Base-by-base conservation (phyloP, 2,329 filamentous ascomycete species). In the Alternaria alternata region DNA sequence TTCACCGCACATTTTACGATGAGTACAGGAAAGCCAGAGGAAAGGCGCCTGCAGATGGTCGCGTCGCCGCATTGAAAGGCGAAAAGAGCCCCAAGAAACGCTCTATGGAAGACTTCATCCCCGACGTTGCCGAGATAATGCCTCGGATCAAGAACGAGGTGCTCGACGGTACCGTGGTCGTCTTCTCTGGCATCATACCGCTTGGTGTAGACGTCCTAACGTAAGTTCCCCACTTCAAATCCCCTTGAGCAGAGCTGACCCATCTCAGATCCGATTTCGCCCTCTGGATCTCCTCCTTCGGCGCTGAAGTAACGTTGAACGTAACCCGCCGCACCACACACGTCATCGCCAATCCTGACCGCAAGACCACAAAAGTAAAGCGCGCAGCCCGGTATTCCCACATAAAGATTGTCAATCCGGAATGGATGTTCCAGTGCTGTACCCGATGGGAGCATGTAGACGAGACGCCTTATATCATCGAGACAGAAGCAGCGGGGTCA, bases 121-220 rank as follows among this genome's bases (percentile, higher is more conserved):
- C 95, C 0, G 93, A 99, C 75, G 89, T 96, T 30, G 94, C 93
- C 58, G 83, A 86, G 44, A 88, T 97, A n/a, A 90, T 99, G 80
- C 91, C 92, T 39, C 81, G 85, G 47, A 88, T 98, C 75, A 98
- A 98, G 81, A 82, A 84, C 1, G 85, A 85, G 54, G 91, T 96
- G 2, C 87, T 99, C 0, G 86, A 85, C 22, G 91, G 89, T 14
- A 88, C 91, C 11, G 87, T 89, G 5, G 87, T 99, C 58, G 94
- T 97, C 5, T 90, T 98, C 66, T 97, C 94, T 0, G 95, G 95
- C 0, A 89, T 99, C 3, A 89, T 98, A 3, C 94, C 94, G 0
- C 82, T 97, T 1, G 92, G 91, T 5, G 87, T 91, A 38, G 89
- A 94, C 69, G 88, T 94, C 34, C 87, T 91, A 71, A 80, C 75